phyloP scores from a whole-genome alignment of 2,329 filamentous ascomycete species.

The Clarireedia hainanense region DNA sequence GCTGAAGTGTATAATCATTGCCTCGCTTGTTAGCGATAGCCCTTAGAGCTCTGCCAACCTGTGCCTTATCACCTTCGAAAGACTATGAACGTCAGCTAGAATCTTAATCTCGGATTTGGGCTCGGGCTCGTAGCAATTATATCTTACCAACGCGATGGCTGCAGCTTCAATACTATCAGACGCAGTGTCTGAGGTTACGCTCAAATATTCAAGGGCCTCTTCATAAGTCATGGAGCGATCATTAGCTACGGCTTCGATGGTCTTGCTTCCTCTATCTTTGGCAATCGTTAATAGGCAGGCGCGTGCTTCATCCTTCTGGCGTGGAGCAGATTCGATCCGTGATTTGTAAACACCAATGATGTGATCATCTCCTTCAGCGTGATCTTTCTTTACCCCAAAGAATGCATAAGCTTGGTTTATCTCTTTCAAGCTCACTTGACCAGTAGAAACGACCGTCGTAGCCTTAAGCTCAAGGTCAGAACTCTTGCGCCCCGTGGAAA shows the following conservation, averaged over 20 bases:
- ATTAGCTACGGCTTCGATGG: conserved; percentile 49
- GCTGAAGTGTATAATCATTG: conserved; percentile 21
- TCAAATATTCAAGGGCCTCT: conserved; percentile 56
- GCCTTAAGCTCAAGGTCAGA: conserved; percentile 50
- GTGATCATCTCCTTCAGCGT: conserved; percentile 44
- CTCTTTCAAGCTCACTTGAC: conserved; percentile 48
- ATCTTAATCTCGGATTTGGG: too few relatives aligned
- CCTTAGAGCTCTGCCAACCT: conserved; percentile 24
- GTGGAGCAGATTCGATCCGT: conserved; percentile 45
- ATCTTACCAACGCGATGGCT: conserved; percentile 25
- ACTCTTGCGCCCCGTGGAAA: conserved; percentile 43
- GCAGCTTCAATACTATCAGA: conserved; percentile 28
- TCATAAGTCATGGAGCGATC: conserved; percentile 50
- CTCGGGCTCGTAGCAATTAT: too few relatives aligned
- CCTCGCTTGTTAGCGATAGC: conserved; percentile 25
- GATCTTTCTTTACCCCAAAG: conserved; percentile 45
- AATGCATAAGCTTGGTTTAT: conserved; percentile 49
- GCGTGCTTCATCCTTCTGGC: conserved; percentile 47
- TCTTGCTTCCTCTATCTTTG: conserved; percentile 45
- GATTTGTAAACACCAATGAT: conserved; percentile 56
- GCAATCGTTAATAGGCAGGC: conserved; percentile 53
- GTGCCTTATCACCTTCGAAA: conserved; percentile 25
- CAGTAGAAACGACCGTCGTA: conserved; percentile 48
- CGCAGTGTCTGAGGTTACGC: conserved; percentile 29
- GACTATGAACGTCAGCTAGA: conserved; percentile 13